Base-by-base conservation (phyloP, 306 rosid species). In the Malus asiatica region DNA sequence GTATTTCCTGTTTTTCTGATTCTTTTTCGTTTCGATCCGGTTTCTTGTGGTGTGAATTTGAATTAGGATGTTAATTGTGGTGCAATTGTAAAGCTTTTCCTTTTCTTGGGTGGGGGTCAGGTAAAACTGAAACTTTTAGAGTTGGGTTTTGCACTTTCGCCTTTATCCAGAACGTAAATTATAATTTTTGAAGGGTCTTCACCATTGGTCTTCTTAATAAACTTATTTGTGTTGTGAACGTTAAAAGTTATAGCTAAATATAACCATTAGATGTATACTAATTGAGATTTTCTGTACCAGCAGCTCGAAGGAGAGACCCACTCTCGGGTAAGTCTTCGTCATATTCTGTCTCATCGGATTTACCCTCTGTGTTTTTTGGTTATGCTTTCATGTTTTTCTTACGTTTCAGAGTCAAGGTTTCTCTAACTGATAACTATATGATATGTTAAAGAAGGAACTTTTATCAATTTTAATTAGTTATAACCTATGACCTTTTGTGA, bases 231-330 rank as follows among this genome's bases (percentile, higher is more conserved):
- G 33, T 63, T 74, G 60, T 11, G 46, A 32, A 53, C 3, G 48
- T 27, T 22, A 33, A 22, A 25, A 51, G 2, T 9, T 22, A 48
- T 46, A 32, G 32, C 68, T 32, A 10, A 16, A 8, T 3, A 22
- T 30, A 14, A 15, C 11, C 35, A 18, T 18, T 51, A 27, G 14
- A 15, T 75, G 5, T 42, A 10, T 6, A 33, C 53, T 38, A 46
- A 68, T 58, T 30, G 70, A 44, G 15, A 27, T 72, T 66, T 58
- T 4, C 1, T 10, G 53, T 59, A 22, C 61, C 63, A 73, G 90
- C 96, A 93, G 98, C 98, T 93, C 97, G 89, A 93, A 91, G 98
- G 98, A 91, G 98, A 93, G 86, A 87, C 98, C 98, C 98, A 91
- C 98, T 93, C 97, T 93, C 55, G 98, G 98, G 98, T 88, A 79